These are phyloP conservation scores for Balakata baccata DNA, from an alignment of 345 rosid species.

Conservation along the genomic window DNA sequence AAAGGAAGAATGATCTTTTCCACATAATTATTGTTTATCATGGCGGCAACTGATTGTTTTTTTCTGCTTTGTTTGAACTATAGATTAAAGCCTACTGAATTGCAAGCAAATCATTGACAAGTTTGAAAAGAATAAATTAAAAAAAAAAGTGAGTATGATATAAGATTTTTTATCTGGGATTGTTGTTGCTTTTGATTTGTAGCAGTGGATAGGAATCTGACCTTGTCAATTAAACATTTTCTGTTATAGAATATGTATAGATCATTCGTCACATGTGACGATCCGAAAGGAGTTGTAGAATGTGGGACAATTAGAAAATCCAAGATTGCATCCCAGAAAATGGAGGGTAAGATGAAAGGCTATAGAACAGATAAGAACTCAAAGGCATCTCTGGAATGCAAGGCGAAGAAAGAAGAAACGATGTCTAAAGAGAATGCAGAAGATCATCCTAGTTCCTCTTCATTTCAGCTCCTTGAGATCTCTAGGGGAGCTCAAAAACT, in stretches of 20 bases:
- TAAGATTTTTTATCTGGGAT: not conserved
- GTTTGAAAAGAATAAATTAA: constrained; percentile 12
- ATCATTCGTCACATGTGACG: constrained; percentile 82
- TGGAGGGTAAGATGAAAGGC: constrained; percentile 37
- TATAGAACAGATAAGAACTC: constrained; percentile 27
- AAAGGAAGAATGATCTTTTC: constrained; percentile 9
- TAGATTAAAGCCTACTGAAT: constrained; percentile 19
- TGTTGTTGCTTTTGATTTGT: too few relatives aligned
- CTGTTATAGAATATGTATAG: constrained; percentile 65
- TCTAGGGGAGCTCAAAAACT: constrained; percentile 80
- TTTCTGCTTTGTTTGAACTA: constrained; percentile 15
- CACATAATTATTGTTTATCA: constrained; percentile 23
- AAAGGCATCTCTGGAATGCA: not conserved
- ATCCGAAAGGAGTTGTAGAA: constrained; percentile 82
- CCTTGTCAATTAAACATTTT: constrained; percentile 14
- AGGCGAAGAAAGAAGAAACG: constrained; percentile 31
- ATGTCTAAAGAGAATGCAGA: constrained; percentile 10
- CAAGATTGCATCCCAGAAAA: constrained; percentile 38
- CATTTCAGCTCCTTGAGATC: constrained; percentile 70
- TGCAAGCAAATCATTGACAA: constrained; percentile 19
- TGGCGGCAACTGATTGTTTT: constrained; percentile 27
- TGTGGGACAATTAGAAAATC: constrained; percentile 67
- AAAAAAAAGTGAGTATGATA: constrained; percentile 19
- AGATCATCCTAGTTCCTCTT: constrained; percentile 32
- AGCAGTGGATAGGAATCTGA: constrained; percentile 26